Evolutionary conservation across 352 stramenopile genomes (phyloP).

Genomic region (Phytophthora tentaculata): DNA sequence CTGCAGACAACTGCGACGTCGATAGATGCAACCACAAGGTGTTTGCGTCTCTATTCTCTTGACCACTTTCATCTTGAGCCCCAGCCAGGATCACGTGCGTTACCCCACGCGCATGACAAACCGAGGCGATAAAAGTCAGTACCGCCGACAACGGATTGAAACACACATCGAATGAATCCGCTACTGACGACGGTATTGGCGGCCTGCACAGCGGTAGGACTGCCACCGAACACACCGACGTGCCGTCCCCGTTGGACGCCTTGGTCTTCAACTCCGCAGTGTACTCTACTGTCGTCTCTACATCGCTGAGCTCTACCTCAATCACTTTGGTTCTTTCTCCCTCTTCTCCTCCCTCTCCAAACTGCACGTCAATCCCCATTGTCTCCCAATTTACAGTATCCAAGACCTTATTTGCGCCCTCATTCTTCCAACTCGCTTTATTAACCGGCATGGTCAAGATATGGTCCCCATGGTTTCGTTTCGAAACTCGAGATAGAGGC

Average conservation of each 20-base stretch:
- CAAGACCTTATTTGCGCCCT: not conserved
- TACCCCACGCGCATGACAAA: slow-evolving; percentile 21
- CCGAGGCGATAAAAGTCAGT: slow-evolving; percentile 32
- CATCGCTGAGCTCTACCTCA: slow-evolving; percentile 48
- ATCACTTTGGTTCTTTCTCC: slow-evolving; percentile 34
- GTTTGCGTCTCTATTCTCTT: not conserved
- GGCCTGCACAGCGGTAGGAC: slow-evolving; percentile 22
- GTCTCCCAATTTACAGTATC: slow-evolving; percentile 28
- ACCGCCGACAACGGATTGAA: slow-evolving; percentile 46
- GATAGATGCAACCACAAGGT: slow-evolving; percentile 3
- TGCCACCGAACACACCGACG: slow-evolving; percentile 31
- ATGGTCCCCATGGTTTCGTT: slow-evolving; percentile 54
- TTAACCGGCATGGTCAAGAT: slow-evolving; percentile 34
- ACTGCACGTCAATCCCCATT: slow-evolving; percentile 16
- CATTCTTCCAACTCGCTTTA: slow-evolving; percentile 9
- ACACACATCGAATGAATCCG: slow-evolving; percentile 32
- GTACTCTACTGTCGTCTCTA: slow-evolving; percentile 12
- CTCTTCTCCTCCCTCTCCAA: slow-evolving; percentile 2
- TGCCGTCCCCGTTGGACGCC: not conserved
- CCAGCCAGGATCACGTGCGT: slow-evolving; percentile 20
- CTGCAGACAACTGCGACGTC: slow-evolving; percentile 18
- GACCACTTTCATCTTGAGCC: slow-evolving; percentile 4
- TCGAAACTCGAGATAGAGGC: slow-evolving; percentile 48
- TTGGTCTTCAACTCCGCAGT: slow-evolving; percentile 14
- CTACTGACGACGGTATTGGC: slow-evolving; percentile 11